Evolutionary conservation across 805 yeast genomes (phyloP), one percentile per base, ranked within the genome.

Genomic region (Candida khao-thaluensis): DNA sequence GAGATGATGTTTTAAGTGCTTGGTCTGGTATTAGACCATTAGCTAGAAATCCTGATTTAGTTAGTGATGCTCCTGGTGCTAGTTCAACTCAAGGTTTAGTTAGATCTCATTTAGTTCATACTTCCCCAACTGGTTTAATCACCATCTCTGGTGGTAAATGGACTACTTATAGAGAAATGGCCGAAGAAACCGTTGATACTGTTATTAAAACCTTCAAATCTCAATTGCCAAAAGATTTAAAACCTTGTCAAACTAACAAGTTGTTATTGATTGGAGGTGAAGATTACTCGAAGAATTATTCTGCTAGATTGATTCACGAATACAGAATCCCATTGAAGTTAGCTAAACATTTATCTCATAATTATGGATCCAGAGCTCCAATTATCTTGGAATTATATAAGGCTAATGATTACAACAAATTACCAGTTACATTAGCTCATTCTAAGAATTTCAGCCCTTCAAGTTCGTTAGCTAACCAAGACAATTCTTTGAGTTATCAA

Each of bases 131-230:
- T 40, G 93, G 91, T 17, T 75, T 90, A 51, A 72, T 90, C 27
- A 90, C 98, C 27, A 85, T 90, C 50, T 82, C 95, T 14, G 98
- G 97, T 55, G 98, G 98, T 62, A 90, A 90, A 69, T 90, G 98
- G 98, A 90, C 98, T 38, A 90, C 98, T 25, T 91, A 90, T 72
- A 78, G 97, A 70, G 95, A 88, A 70, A 90, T 90, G 97, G 96
- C 97, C 16, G 82, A 90, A 68, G 96, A 91, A 69, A 86, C 96
- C 31, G 81, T 90, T 33, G 82, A 86, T 61, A 79, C 78, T 50
- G 79, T 85, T 38, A 72, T 86, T 34, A 71, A 77, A 56, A 50
- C 58, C 30, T 64, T 64, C 41, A 66, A 67, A 36, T 70, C 73
- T 38, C 64, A 34, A 35, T 18, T 18, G 10, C 23, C 23, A 14